Evolutionary conservation across 805 yeast genomes (phyloP), one percentile per base, ranked within the genome.

Genomic region (Nakazawaea siamensis): DNA sequence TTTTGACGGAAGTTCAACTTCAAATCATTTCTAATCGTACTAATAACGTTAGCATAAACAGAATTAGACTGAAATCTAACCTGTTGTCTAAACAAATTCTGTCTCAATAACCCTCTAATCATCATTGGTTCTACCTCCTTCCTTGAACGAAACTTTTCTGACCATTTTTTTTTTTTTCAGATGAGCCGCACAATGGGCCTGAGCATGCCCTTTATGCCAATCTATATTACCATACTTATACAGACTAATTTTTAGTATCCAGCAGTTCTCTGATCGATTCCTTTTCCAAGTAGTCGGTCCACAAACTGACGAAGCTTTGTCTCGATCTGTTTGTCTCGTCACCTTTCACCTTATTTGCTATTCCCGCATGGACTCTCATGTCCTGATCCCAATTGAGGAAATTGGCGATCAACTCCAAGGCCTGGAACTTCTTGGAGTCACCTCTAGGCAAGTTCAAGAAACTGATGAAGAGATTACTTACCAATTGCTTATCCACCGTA

Each of bases 391-490:
- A 92, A 39, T 73, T 80, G 39, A 92, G 64, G 45, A 80, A 78
- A 40, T 84, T 83, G 9, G 95, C 72, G 27, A 92, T 80, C 40
- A 92, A 68, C 51, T 76, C 83, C 32, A 92, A 66, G 4, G 92
- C 95, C 64, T 92, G 97, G 52, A 83, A 92, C 57, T 92, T 87
- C 58, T 88, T 90, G 7, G 95, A 72, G 54, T 92, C 99, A 2
- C 92, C 95, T 41, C 98, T 66, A 5, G 95, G 96, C 20, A 90
- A 64, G 23, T 80, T 80, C 13, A 92, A 69, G 57, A 88, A 92
- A 37, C 92, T 84, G 13, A 92, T 70, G 33, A 92, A 62, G 41
- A 92, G 65, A 54, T 92, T 92, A 2, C 96, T 80, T 4, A 92
- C 76, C 41, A 92, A 70, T 54, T 88, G 95, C 51, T 81, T 80